Percentiles rank a stretch among this genome's conserved stretches.
Conservation (phyloP, 305 asterid genomes). For the Solanum hybrid region DNA sequence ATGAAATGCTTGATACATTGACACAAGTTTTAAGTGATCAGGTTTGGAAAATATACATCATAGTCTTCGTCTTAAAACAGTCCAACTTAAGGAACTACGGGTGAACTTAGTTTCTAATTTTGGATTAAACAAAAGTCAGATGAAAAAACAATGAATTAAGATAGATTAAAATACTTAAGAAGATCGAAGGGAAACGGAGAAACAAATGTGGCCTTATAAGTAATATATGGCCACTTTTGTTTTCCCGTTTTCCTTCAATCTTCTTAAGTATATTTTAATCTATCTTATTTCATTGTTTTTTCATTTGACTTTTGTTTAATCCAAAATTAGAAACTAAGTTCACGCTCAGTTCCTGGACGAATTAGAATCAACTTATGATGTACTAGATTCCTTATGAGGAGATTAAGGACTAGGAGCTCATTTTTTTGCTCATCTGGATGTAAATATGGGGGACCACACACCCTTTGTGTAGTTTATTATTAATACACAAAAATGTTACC, state of each 20-base stretch:
- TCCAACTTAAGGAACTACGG: background rate
- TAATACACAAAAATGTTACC: background rate
- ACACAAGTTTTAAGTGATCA: background rate
- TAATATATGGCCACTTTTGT: background rate
- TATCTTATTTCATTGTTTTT: background rate
- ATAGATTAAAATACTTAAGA: background rate
- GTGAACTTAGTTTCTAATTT: background rate
- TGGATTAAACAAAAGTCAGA: background rate
- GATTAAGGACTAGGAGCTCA: background rate
- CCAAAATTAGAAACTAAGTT: background rate
- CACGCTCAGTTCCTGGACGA: background rate
- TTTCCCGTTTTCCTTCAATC: background rate
- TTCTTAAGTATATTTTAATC: background rate
- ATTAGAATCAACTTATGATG: background rate
- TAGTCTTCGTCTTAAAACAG: background rate
- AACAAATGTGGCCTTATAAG: background rate
- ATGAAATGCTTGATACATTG: background rate
- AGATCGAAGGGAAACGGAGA: background rate
- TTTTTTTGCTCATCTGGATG: background rate
- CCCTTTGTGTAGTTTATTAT: background rate
- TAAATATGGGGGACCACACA: background rate
- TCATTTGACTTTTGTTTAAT: background rate
- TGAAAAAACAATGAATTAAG: background rate
- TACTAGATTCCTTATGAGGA: background rate
- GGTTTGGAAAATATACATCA: background rate